Percentiles rank a stretch among this genome's conserved stretches.
These are phyloP conservation scores for Hypoxylon subgilvum DNA, from an alignment of 495 filamentous ascomycete species.

Conservation along the genomic window DNA sequence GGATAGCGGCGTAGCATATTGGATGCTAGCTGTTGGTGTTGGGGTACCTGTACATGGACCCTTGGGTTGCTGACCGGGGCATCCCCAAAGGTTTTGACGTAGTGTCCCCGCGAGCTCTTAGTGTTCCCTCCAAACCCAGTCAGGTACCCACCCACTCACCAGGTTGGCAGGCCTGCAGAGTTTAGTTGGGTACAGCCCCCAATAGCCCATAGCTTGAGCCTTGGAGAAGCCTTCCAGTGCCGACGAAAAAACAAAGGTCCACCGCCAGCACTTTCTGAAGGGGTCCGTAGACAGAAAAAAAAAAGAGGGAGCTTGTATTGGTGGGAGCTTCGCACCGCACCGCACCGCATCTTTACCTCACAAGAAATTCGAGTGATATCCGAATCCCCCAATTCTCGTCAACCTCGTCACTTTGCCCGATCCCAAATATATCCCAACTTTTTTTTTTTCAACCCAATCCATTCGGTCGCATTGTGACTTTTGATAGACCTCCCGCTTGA, in stretches of 20 bases:
- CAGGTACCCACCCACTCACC: slow-evolving; percentile 27
- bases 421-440: slow-evolving; percentile 14
- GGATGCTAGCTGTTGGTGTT: slow-evolving; percentile 35
- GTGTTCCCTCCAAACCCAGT: slow-evolving; percentile 32
- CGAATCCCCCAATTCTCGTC: slow-evolving; percentile 20
- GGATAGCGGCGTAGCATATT: too few species aligned
- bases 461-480: slow-evolving; percentile 27
- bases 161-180: slow-evolving; percentile 10
- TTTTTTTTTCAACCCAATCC: slow-evolving; percentile 7
- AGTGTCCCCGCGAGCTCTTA: slow-evolving; percentile 20
- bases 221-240: too few species aligned
- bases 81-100: slow-evolving; percentile 36
- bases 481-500: slow-evolving; percentile 24
- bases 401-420: slow-evolving; percentile 8
- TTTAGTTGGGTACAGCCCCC: slow-evolving; percentile 29
- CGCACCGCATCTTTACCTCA: slow-evolving; percentile 17
- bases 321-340: slow-evolving; percentile 34
- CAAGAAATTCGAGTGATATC: slow-evolving; percentile 29
- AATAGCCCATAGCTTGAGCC: slow-evolving; percentile 22
- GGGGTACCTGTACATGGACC: slow-evolving; percentile 31
- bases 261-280: slow-evolving; percentile 6
- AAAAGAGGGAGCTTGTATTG: slow-evolving; percentile 19
- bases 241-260: too few species aligned
- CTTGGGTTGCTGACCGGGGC: slow-evolving; percentile 28
- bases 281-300: slow-evolving; percentile 13